Base-by-base conservation (phyloP, 2,329 filamentous ascomycete species). In the Trichoderma atrobrunneum region DNA sequence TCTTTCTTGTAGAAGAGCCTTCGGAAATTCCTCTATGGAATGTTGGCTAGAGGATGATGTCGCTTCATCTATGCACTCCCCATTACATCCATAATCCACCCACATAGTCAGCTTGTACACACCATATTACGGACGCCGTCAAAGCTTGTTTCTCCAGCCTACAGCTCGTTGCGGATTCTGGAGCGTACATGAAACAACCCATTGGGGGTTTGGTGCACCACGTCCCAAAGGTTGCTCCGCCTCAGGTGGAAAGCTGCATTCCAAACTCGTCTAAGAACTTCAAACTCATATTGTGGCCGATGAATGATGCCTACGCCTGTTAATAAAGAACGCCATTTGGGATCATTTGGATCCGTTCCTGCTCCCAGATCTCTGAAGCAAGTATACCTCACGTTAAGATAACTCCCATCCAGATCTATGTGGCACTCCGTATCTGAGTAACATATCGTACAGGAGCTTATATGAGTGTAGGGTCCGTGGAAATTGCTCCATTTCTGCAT, bases 271-370 rank as follows among this genome's bases (percentile, higher is more conserved):
- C 1, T 16, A 32, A 60, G 28, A 3, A 70, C 24, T 0, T 48
- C 39, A 26, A 21, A 39, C 18, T 28, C 67, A 21, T 63, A 7
- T 36, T 36, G 11, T 54, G 12, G 67, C 48, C 67, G 57, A 28
- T 62, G 12, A 5, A 2, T 39, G 3, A 18, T 5, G 36, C 67
- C 67, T 0, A 10, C 4, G 3, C 67, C 67, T 3, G 67, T 70
- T 10, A 70, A 11, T 54, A 70, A 70, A 32, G 67, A 12, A 54
- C 54, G 57, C 67, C 67, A 63, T 63, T 63, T 70, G 24, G 34
- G 36, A 7, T 70, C 24, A 5, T 26, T 54, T 0, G 59, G 36
- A 36, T 63, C 34, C 26, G 14, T 7, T 0, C 56, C 67, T 14
- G 39, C 5, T 1, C 67, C 67, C 1, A 70, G 34, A 12, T 70